These are phyloP conservation scores for Nothophytophthora sp. DNA, from an alignment of 352 stramenopile genomes.

Conservation along the genomic window DNA sequence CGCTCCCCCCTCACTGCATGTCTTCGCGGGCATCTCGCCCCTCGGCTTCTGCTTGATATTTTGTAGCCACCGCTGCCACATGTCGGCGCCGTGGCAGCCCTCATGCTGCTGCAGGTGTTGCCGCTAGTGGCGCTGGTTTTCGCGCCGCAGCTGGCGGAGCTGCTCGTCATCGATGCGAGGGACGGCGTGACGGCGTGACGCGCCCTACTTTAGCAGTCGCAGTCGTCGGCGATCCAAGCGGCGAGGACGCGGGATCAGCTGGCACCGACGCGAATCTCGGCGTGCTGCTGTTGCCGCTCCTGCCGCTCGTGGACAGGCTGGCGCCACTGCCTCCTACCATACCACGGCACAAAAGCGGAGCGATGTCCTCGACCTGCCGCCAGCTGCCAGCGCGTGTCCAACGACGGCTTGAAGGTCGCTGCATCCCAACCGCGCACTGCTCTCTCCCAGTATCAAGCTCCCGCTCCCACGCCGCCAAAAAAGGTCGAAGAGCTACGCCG, in stretches of 20 bases:
- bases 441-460: too few relatives aligned
- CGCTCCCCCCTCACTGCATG: constrained; percentile 9
- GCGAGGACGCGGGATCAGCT: neutral
- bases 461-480: too few relatives aligned
- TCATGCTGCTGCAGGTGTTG: constrained; percentile 14
- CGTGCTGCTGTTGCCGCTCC: neutral
- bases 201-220: too few relatives aligned
- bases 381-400: neutral
- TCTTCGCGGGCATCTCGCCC: constrained; percentile 22
- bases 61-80: constrained; percentile 18
- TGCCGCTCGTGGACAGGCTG: constrained; percentile 12
- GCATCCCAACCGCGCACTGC: neutral
- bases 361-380: neutral
- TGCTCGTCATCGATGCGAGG: neutral
- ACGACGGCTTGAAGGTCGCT: neutral
- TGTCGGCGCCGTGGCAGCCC: neutral
- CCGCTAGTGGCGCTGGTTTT: constrained; percentile 7
- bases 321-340: too few relatives aligned
- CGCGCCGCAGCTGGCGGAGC: constrained; percentile 16
- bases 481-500: too few relatives aligned
- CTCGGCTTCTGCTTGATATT: constrained; percentile 15
- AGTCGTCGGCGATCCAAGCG: constrained; percentile 1
- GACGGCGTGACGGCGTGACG: neutral
- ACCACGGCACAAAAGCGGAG: too few relatives aligned
- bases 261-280: neutral